These are phyloP conservation scores for Jackrogersella minutella DNA, from an alignment of 495 filamentous ascomycete species.

Conservation along the genomic window DNA sequence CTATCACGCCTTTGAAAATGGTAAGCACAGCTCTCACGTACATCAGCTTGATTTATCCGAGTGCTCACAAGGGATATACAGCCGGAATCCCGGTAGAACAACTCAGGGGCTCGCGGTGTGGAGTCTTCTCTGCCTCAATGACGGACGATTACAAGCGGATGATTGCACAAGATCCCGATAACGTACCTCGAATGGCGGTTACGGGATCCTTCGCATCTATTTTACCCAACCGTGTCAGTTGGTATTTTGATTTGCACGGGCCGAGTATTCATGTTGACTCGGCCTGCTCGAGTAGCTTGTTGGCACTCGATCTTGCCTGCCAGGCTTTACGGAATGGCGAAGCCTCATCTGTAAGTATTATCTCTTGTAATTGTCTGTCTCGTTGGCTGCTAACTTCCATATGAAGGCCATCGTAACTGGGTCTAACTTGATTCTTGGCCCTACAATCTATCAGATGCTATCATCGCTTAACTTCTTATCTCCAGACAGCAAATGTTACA, in stretches of 20 bases:
- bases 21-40: slow-evolving; percentile 7
- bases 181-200: slow-evolving; percentile 25
- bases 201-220: slow-evolving; percentile 50
- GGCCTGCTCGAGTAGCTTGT: slow-evolving; percentile 76
- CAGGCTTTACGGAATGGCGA: slow-evolving; percentile 67
- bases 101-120: slow-evolving; percentile 35
- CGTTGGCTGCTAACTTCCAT: neutral
- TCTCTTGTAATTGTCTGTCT: neutral
- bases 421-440: slow-evolving; percentile 57
- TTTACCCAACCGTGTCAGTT: slow-evolving; percentile 62
- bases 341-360: slow-evolving; percentile 28
- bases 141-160: slow-evolving; percentile 45
- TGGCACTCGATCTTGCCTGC: slow-evolving; percentile 70
- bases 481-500: slow-evolving; percentile 55
- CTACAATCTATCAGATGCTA: slow-evolving; percentile 46
- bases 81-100: slow-evolving; percentile 39
- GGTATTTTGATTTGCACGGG: slow-evolving; percentile 56
- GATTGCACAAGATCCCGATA: slow-evolving; percentile 42
- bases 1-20: slow-evolving; percentile 58
- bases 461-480: slow-evolving; percentile 48
- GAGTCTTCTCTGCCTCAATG: slow-evolving; percentile 44
- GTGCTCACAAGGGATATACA: slow-evolving; percentile 15
- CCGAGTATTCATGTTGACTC: slow-evolving; percentile 73
- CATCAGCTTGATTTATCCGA: neutral
- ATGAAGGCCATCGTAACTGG: slow-evolving; percentile 59